Evolutionary conservation across 208 protist species (phyloP), one percentile per base, ranked within the genome.

Genomic region (Trypanosoma avium): DNA sequence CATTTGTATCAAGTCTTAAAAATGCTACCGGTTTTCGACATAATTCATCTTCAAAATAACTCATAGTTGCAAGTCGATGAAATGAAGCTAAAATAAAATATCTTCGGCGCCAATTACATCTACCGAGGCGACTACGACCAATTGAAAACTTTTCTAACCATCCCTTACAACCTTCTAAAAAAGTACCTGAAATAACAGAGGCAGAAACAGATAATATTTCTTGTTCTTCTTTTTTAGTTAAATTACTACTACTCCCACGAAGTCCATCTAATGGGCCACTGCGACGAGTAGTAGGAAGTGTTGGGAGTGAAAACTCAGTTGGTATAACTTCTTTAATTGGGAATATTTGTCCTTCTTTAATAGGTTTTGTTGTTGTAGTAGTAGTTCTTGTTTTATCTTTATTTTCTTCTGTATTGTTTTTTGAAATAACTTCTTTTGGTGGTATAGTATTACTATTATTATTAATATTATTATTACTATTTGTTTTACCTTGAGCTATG

Each of bases 91-190:
- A 57, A 13, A 85, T 72, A 59, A 90, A 81, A 61, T 73, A 85
- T 30, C 80, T 73, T 13, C 74, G 56, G 61, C 81, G 81, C 84
- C 80, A 87, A 58, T 81, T 90, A 4, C 48, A 71, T 19, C 74
- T 40, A 17, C 69, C 66, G 13, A 86, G 29, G 22, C 58, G 75
- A 52, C 67, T 73, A 0, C 70, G 66, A 32, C 75, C 78, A 55
- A 87, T 83, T 22, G 73, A 82, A 67, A 64, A 83, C 75, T 85
- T 90, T 52, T 84, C 71, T 52, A 87, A 43, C 84, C 80, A 87
- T 4, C 80, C 80, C 19, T 72, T 78, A 45, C 74, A 85, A n/a
- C 54, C 67, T 17, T 71, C 64, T 3, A 27, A 21, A 26, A 54
- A 13, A 6, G 5, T 35, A 49, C 54, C 59, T 22, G 48, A 32